These are phyloP conservation scores for Beauveria varroae DNA, from an alignment of 2,329 filamentous ascomycete genomes.

Conservation along the genomic window DNA sequence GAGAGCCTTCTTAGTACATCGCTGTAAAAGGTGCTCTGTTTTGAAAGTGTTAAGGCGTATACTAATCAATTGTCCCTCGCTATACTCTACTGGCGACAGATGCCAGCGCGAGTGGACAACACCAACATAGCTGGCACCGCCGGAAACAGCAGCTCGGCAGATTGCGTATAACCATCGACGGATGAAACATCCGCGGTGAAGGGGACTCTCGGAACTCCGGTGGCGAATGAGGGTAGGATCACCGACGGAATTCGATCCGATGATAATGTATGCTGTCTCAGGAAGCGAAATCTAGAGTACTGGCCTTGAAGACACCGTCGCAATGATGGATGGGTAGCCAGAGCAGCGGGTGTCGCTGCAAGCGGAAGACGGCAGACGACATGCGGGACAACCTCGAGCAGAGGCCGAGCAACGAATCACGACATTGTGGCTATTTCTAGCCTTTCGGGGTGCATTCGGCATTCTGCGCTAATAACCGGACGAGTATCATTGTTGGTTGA, in stretches of 20 bases:
- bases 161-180: neutral
- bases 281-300: neutral
- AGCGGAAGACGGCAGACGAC: neutral
- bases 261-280: neutral
- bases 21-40: too few relatives aligned
- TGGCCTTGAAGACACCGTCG: neutral
- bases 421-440: neutral
- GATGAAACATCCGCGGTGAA: neutral
- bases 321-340: neutral
- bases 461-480: neutral
- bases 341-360: neutral
- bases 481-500: neutral
- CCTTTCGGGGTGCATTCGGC: neutral
- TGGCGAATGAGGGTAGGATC: neutral
- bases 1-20: too few relatives aligned
- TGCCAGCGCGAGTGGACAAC: too few relatives aligned
- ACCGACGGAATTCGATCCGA: neutral
- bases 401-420: neutral
- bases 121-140: neutral
- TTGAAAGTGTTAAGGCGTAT: too few relatives aligned
- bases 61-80: too few relatives aligned
- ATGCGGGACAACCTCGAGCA: neutral
- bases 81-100: too few relatives aligned
- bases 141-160: slow-evolving; percentile 1
- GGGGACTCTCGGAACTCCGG: neutral